These are phyloP conservation scores for Aspergillus oerlinghausenensis DNA, from an alignment of 2,329 filamentous ascomycete genomes.

Conservation along the genomic window DNA sequence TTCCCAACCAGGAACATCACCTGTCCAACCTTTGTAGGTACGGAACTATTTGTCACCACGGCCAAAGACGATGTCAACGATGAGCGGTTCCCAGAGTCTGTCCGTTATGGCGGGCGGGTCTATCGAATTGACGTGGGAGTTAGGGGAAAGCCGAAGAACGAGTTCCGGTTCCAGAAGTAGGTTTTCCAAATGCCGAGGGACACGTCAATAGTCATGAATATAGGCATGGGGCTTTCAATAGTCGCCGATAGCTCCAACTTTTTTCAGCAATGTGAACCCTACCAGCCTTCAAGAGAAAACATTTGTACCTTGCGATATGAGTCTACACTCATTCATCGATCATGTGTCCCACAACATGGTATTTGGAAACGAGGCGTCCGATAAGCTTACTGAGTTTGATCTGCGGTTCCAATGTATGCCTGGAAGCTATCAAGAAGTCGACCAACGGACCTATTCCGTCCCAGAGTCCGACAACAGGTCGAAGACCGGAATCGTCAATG, in stretches of 20 bases:
- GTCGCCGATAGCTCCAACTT: neutral
- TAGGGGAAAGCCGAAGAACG: conserved; percentile 58
- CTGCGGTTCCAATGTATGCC: too few relatives aligned
- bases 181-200: neutral
- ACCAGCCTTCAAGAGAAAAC: neutral
- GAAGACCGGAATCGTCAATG: too few relatives aligned
- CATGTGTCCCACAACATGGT: too few relatives aligned
- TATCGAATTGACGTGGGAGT: conserved; percentile 76
- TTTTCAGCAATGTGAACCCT: neutral
- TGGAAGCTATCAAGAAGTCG: neutral
- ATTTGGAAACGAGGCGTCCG: neutral
- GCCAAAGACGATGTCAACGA: conserved; percentile 66
- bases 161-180: conserved; percentile 52
- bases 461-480: too few relatives aligned
- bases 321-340: too few relatives aligned
- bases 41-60: conserved; percentile 71
- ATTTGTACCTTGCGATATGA: neutral
- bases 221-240: neutral
- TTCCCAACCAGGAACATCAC: conserved; percentile 76
- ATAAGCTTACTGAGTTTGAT: neutral
- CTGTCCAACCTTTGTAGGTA: conserved; percentile 74
- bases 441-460: too few relatives aligned
- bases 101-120: conserved; percentile 63
- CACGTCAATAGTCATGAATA: neutral
- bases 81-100: conserved; percentile 54